Evolutionary conservation across 345 rosid genomes (phyloP).

Genomic region (Alliaria petiolata): DNA sequence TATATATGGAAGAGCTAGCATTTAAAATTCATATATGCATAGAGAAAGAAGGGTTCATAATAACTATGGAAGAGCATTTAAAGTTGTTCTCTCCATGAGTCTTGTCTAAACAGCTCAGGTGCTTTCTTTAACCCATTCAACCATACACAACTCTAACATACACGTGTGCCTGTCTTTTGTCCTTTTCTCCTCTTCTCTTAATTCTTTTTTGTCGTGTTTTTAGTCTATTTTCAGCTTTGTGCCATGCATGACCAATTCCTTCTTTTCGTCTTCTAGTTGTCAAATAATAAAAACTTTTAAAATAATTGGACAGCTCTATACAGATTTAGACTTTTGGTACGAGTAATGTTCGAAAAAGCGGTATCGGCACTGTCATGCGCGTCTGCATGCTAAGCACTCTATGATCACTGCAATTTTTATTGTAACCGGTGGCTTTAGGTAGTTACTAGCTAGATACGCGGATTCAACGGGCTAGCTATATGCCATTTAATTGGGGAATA

Average conservation of each 20-base stretch:
- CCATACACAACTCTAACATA: slow-evolving; percentile 35
- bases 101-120: slow-evolving; percentile 40
- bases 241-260: slow-evolving; percentile 2
- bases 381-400: neutral
- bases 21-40: too few relatives aligned
- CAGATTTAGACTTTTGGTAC: neutral
- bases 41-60: neutral
- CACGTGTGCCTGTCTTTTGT: slow-evolving; percentile 25
- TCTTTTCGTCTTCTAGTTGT: neutral
- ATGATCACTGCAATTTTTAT: neutral
- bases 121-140: slow-evolving; percentile 27
- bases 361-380: neutral
- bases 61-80: slow-evolving; percentile 7
- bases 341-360: neutral
- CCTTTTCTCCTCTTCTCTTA: slow-evolving; percentile 16
- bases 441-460: too few relatives aligned
- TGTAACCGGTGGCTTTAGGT: neutral
- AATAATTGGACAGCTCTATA: neutral
- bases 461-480: neutral
- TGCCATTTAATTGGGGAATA: neutral
- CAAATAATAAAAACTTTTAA: neutral
- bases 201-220: slow-evolving; percentile 26
- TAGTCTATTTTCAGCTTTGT: neutral
- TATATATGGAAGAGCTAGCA: too few relatives aligned
- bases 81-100: slow-evolving; percentile 35